Evolutionary conservation across 225 moss, liverwort and hornwort genomes (phyloP), one percentile per base, ranked within the genome.

Genomic region (Physcomitrium patens): DNA sequence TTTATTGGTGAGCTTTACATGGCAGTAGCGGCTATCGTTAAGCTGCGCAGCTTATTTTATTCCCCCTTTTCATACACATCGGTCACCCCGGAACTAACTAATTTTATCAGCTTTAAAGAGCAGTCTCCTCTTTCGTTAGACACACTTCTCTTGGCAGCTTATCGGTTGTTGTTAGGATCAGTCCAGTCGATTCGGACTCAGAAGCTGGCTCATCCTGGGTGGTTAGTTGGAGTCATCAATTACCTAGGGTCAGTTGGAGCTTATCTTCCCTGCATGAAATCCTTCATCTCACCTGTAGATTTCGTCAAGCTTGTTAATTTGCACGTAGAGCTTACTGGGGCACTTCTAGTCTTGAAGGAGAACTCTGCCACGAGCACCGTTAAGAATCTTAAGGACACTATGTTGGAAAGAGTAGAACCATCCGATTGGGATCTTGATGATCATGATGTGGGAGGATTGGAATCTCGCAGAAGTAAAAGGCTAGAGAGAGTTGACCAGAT

Each of bases 1-100:
- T 68, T 92, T 9, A 85, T 96, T 37, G 94, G 96, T 56, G 94
- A 96, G 86, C 88, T 94, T 79, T 96, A 78, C 65, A 78, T 94
- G 83, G 88, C 94, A 70, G 52, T 85, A 75, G 94, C 91, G 24
- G 94, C 87, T 28, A 50, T 88, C 60, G 69, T 94, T 47, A 94
- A 83, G 72, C 63, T 96, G 27, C 89, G 89, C 63, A 84, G 86
- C 67, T 72, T 90, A 70, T 85, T 87, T 77, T 63, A 22, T 66
- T 85, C 90, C 60, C 90, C 90, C 12, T 87, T 81, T 59, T 78
- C 90, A 18, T 71, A 74, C 37, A 65, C 76, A 28, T 64, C 77
- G 7, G 48, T 27, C 26, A 4, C 24, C 16, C 63, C 57, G 41
- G 59, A 72, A 18, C 49, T 68, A 42, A 61, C 65, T 17, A 66